Evolutionary conservation across 352 stramenopile genomes (phyloP), one percentile per base, ranked within the genome.

Genomic region (Phytophthora meadii): DNA sequence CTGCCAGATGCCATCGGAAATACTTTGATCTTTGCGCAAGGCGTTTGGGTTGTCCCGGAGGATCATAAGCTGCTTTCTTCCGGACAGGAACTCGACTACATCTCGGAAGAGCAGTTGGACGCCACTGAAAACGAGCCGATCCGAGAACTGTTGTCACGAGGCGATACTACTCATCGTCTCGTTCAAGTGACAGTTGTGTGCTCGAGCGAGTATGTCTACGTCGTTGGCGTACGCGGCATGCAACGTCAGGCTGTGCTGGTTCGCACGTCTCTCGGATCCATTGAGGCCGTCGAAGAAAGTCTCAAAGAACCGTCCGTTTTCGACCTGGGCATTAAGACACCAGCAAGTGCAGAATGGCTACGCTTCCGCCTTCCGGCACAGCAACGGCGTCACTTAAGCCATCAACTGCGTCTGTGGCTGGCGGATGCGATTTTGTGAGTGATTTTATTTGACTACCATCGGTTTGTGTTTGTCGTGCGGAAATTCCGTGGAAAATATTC

Each of bases 241-340:
- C 72, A 76, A 45, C 72, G 69, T 46, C 75, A 89, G 54, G 55
- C 63, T 6, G 70, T 91, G 22, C 66, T 92, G n/a, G 59, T 64
- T 10, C 77, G 69, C 52, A 79, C 70, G n/a, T 48, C 66, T 27
- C 57, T 94, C 15, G 53, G 67, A 44, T 70, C 70, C 10, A 75
- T 94, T 30, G 72, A 90, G 25, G 76, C 77, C 8, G 74, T 94
- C 27, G 82, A 94, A 57, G 84, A 94, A 70, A 90, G 66, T 49
- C 69, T 94, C 15, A 74, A 69, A 2, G 77, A 91, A 53, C 79
- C 84, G 14, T 81, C 82, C 19, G 59, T 79, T 34, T 70, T 94
- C 9, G 82, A 94, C 39, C 57, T 94, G 19, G 82, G 79, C 7
- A 60, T 93, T 6, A 74, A 79, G 52, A 65, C 47, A 4, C 15